Conservation (phyloP, 78 protist species). For the Emiliania huxleyi region DNA sequence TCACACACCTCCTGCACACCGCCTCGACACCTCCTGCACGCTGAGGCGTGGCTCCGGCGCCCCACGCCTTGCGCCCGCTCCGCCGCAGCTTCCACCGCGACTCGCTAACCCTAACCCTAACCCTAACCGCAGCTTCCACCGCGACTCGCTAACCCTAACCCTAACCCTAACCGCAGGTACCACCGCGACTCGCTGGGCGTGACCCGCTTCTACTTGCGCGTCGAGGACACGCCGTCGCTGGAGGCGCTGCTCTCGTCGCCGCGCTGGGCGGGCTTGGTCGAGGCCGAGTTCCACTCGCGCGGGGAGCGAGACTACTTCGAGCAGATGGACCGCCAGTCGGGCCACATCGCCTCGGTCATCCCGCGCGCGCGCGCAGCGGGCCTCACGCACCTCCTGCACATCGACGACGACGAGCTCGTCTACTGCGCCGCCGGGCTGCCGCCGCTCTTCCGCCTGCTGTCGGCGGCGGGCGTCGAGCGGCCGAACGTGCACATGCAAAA, state of each 20-base stretch:
- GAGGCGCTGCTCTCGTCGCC: not conserved
- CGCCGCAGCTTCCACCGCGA: too few relatives aligned
- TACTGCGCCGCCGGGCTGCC: not conserved
- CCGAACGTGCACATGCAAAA: not conserved
- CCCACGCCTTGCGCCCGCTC: too few relatives aligned
- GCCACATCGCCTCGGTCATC: not conserved
- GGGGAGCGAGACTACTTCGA: not conserved
- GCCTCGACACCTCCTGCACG: too few relatives aligned
- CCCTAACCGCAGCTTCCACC: too few relatives aligned
- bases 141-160: too few relatives aligned
- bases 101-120: too few relatives aligned
- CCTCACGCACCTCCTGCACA: not conserved
- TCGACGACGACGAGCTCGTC: not conserved
- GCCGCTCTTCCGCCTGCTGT: not conserved
- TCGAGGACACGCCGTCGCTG: not conserved
- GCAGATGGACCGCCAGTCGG: conserved; percentile 1
- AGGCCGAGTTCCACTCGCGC: not conserved
- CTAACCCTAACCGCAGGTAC: too few relatives aligned
- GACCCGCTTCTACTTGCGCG: not conserved
- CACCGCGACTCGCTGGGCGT: not conserved
- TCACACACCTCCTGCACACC: too few relatives aligned
- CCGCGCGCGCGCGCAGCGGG: not conserved
- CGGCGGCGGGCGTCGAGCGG: not conserved
- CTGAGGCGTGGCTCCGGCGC: too few relatives aligned
- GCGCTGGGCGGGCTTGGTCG: not conserved